Conservation (phyloP, 2,329 filamentous ascomycete genomes). For the Penicillium nordicum region DNA sequence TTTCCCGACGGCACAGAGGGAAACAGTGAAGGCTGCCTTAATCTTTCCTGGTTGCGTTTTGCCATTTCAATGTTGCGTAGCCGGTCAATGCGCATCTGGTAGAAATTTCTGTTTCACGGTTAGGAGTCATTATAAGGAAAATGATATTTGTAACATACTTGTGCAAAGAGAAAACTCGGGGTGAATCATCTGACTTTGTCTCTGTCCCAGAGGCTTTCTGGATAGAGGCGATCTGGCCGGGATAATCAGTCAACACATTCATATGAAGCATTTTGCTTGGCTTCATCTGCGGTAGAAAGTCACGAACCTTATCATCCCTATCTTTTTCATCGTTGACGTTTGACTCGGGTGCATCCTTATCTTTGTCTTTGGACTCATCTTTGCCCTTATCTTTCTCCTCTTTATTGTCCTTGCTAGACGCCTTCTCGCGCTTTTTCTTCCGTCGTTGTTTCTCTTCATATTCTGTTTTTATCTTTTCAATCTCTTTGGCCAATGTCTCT, state of each 20-base stretch:
- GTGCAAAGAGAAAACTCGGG: conserved; percentile 78
- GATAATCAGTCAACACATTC: neutral
- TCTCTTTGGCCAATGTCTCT: conserved; percentile 44
- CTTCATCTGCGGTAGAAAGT: neutral
- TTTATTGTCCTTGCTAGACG: conserved; percentile 50
- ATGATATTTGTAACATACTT: conserved; percentile 53
- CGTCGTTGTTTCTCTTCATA: conserved; percentile 75
- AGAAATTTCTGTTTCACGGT: conserved; percentile 64
- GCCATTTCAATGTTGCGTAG: conserved; percentile 74
- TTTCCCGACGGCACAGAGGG: conserved; percentile 73
- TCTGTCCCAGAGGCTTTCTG: conserved; percentile 42
- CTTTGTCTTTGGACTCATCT: conserved; percentile 43
- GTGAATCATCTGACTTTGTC: conserved; percentile 59
- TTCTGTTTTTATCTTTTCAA: conserved; percentile 48
- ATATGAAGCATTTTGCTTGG: neutral
- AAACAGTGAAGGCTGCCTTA: conserved; percentile 75
- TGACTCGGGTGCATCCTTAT: conserved; percentile 32
- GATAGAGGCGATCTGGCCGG: conserved; percentile 39
- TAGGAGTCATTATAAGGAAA: neutral
- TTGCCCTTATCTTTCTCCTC: conserved; percentile 44
- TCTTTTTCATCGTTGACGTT: conserved; percentile 42
- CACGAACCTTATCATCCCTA: conserved; percentile 53
- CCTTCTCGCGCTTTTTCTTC: conserved; percentile 58
- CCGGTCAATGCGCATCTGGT: conserved; percentile 76
- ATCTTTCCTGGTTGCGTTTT: conserved; percentile 74